Percentiles rank a stretch among this genome's conserved stretches.
Evolutionary conservation across 2,329 filamentous ascomycete species (phyloP).

Genomic region (Cladophialophora bantiana): DNA sequence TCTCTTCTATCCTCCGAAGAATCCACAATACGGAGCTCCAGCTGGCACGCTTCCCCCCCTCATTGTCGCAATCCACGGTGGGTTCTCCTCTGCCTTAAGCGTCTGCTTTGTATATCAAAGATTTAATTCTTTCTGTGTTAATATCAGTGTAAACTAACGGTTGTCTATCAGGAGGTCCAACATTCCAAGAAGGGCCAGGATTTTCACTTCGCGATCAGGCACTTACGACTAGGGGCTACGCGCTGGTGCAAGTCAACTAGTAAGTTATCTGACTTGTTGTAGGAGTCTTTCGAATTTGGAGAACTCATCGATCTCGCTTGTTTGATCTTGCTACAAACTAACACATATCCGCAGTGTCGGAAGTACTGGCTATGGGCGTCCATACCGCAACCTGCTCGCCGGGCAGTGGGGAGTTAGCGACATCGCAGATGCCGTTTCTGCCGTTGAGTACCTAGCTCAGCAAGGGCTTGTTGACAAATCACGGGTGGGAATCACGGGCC

Average conservation of each 20-base stretch:
- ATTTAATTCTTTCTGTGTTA: neutral
- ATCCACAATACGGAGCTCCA: conserved; percentile 52
- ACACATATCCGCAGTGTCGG: conserved; percentile 62
- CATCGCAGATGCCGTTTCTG: conserved; percentile 58
- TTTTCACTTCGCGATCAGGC: conserved; percentile 58
- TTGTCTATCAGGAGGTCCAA: conserved; percentile 51
- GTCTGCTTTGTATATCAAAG: neutral
- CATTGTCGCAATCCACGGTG: conserved; percentile 59
- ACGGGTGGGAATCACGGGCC: conserved; percentile 58
- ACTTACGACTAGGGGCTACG: conserved; percentile 57
- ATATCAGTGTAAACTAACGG: neutral
- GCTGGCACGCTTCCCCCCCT: conserved; percentile 55
- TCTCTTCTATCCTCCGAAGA: conserved; percentile 60
- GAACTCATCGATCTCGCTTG: neutral
- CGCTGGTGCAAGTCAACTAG: conserved; percentile 19
- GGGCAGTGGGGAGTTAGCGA: conserved; percentile 61
- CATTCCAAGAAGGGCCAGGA: conserved; percentile 52
- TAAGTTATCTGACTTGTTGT: neutral
- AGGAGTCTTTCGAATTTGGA: neutral
- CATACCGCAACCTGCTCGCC: conserved; percentile 59
- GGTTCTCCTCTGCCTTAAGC: neutral
- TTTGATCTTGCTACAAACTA: conserved; percentile 53
- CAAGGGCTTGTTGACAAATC: conserved; percentile 48
- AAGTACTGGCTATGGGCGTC: conserved; percentile 59
- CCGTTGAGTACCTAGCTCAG: conserved; percentile 52